Evolutionary conservation across 108 stramenopile species (phyloP).

Genomic region (Conticribra weissflogii): DNA sequence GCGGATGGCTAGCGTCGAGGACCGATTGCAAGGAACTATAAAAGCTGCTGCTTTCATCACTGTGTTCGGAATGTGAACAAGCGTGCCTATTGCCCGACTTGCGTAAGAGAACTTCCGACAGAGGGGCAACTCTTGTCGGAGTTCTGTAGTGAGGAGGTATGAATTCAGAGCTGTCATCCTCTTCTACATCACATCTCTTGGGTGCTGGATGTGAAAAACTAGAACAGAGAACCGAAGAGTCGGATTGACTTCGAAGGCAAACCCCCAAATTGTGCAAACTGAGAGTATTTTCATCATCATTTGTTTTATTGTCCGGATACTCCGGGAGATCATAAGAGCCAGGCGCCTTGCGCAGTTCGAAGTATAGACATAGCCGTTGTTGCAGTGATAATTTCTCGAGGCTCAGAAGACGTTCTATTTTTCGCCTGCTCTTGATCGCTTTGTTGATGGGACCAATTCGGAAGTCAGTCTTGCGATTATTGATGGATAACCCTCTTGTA

Average conservation of each 20-base stretch:
- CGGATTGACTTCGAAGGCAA: background rate
- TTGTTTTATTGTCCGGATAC: background rate
- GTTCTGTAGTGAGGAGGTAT: too few species aligned
- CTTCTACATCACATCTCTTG: too few species aligned
- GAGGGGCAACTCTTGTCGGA: too few species aligned
- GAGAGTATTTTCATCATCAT: background rate
- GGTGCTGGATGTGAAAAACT: too few species aligned
- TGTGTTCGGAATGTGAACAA: conserved; percentile 1
- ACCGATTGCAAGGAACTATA: conserved; percentile 2
- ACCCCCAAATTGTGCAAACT: background rate
- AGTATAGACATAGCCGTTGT: background rate
- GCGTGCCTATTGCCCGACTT: background rate
- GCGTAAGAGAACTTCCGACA: background rate
- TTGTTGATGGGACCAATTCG: background rate
- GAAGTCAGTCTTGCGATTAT: background rate
- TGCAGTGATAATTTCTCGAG: background rate
- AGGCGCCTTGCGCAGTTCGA: background rate
- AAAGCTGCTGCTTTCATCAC: background rate
- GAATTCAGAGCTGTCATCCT: too few species aligned
- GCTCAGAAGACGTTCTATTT: background rate
- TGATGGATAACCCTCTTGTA: background rate
- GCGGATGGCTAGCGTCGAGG: background rate
- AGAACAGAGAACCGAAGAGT: too few species aligned
- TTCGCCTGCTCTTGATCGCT: background rate
- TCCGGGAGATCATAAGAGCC: background rate